These are phyloP conservation scores for Fusarium dlaminii DNA, from an alignment of 2,329 filamentous ascomycete genomes.

Conservation along the genomic window DNA sequence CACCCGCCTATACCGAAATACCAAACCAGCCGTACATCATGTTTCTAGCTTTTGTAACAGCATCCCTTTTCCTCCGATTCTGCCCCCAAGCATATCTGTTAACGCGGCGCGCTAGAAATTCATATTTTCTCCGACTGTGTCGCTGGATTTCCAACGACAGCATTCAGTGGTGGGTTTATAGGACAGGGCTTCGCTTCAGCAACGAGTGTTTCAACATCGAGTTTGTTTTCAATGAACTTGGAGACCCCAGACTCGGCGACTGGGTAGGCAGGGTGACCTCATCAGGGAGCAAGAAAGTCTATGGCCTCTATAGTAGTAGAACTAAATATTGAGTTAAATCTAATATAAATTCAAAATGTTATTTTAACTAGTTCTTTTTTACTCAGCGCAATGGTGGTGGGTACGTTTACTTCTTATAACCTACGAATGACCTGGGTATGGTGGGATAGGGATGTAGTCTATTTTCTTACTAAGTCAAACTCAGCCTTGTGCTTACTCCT, in stretches of 20 bases:
- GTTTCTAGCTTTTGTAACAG: not conserved
- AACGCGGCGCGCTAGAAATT: not conserved
- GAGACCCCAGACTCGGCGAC: not conserved
- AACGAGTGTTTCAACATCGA: fast-evolving
- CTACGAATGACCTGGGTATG: fast-evolving
- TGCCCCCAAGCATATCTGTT: not conserved
- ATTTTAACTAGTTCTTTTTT: fast-evolving
- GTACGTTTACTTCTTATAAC: not conserved
- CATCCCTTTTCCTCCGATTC: fast-evolving
- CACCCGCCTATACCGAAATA: not conserved
- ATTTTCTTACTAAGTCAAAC: not conserved
- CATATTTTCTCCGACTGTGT: not conserved
- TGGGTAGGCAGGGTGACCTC: not conserved
- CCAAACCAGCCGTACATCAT: too few species aligned
- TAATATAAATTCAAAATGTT: fast-evolving
- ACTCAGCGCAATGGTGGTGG: fast-evolving
- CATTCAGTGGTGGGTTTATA: not conserved
- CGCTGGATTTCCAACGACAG: fast-evolving
- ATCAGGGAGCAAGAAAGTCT: not conserved
- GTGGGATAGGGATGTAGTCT: fast-evolving
- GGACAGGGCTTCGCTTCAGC: fast-evolving
- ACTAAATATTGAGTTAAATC: fast-evolving
- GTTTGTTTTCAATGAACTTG: not conserved
- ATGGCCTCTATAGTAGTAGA: too few species aligned
- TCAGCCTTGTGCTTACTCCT: not conserved